Base-by-base conservation (phyloP, 2,329 filamentous ascomycete species). In the Cadophora gregata region DNA sequence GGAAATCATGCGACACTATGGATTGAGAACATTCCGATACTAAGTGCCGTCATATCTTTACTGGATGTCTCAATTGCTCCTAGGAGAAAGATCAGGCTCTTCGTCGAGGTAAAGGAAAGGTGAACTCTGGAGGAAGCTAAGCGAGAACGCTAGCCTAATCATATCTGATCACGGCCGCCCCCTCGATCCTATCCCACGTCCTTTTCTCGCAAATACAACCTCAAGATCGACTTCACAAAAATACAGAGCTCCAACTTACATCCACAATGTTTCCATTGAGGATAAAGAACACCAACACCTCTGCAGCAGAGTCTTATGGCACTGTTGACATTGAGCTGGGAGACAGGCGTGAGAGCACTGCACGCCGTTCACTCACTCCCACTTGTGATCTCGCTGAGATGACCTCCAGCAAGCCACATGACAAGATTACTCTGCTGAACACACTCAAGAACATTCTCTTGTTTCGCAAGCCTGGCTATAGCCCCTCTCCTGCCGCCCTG, bases 381-480 rank as follows among this genome's bases (percentile, higher is more conserved):
- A 21, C 33, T 3, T 56, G 53, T 21, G n/a, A 21, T 47, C 19
- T 47, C 31, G 31, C 19, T 29, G n/a, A 56, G 10, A 9, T 56
- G 25, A 31, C 50, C 14, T 14, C 50, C 27, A 58, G 29, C 21
- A 29, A 59, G 36, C 56, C 10, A 29, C 5, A 45, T 27, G 33
- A 62, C 12, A 61, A 61, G 19, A 61, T 53, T 36, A 31, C 51
- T 21, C 36, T 62, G 16, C 24, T 24, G 31, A 51, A 66, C n/a
- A 58, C 29, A 19, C 24, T 66, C 59, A 58, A 50, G 33, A 62
- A 29, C 27, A 29, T 66, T 36, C 16, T 58, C 9, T n/a, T 62
- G 4, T 62, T 66, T 27, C 59, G 64, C 14, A 21, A 56, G 19
- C 64, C 59, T 36, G 48, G 59, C 9, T 56, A 25, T 14, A 47